Evolutionary conservation across 1,284 basidiomycete genomes (phyloP).

Genomic region (Tilletia horrida): DNA sequence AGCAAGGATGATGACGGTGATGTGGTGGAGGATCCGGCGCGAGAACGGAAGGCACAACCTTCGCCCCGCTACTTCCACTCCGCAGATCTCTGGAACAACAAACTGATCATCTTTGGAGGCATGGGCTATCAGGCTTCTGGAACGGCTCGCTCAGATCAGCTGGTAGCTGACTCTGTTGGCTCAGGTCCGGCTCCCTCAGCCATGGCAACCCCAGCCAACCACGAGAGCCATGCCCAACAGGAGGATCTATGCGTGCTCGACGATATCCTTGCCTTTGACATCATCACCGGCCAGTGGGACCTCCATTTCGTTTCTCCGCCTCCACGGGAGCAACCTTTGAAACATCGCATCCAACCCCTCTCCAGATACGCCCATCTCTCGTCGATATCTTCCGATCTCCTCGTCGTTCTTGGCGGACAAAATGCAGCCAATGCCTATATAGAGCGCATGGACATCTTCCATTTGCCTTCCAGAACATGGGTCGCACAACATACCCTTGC

Average conservation of each 20-base stretch:
- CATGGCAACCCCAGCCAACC: neutral
- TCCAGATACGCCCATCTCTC: constrained; percentile 49
- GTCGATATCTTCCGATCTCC: constrained; percentile 45
- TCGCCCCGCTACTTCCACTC: constrained; percentile 50
- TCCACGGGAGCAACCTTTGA: neutral
- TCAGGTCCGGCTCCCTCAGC: constrained; percentile 2
- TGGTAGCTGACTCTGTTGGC: neutral
- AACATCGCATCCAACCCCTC: constrained; percentile 23
- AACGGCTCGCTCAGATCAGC: constrained; percentile 16
- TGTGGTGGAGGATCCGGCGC: too few species aligned
- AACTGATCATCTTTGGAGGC: constrained; percentile 47
- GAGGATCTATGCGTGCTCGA: constrained; percentile 45
- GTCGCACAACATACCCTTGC: constrained; percentile 33
- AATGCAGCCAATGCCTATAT: constrained; percentile 61
- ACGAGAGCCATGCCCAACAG: neutral
- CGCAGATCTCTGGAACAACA: constrained; percentile 44
- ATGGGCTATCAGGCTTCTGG: constrained; percentile 38
- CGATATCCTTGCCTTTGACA: constrained; percentile 45
- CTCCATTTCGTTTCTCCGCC: constrained; percentile 23
- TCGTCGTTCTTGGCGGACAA: constrained; percentile 93
- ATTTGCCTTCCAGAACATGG: constrained; percentile 35
- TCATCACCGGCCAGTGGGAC: constrained; percentile 42
- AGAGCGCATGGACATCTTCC: constrained; percentile 54
- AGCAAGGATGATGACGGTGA: too few species aligned
- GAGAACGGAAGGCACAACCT: constrained; percentile 24